Percentiles rank a stretch among this genome's conserved stretches.
phyloP scores from a whole-genome alignment of 228 moss, liverwort and hornwort species.

The Sphagnum magellanicum region DNA sequence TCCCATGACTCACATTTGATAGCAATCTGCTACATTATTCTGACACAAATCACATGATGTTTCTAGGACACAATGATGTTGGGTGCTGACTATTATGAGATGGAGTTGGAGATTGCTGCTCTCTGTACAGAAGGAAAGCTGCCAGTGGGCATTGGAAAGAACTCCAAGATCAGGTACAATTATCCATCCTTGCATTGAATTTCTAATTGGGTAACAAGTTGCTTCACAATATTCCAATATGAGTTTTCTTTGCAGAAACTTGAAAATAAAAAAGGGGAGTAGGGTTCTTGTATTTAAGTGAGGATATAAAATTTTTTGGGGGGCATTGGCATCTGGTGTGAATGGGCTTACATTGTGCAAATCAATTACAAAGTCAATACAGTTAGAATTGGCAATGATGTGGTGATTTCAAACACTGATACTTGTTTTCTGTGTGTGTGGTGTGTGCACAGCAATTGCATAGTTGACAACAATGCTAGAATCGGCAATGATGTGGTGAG shows the following conservation, averaged over 20 bases:
- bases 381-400: slow-evolving; percentile 51
- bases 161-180: slow-evolving; percentile 43
- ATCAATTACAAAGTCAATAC: slow-evolving; percentile 52
- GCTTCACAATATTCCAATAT: too few relatives aligned
- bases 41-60: not conserved
- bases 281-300: too few relatives aligned
- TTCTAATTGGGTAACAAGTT: too few relatives aligned
- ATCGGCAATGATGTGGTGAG: too few relatives aligned
- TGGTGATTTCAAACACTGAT: slow-evolving; percentile 55
- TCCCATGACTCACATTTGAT: too few relatives aligned
- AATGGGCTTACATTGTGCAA: not conserved
- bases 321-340: not conserved
- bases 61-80: slow-evolving; percentile 69
- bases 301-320: too few relatives aligned
- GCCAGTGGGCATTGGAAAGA: slow-evolving; percentile 74
- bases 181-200: too few relatives aligned
- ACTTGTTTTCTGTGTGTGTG: slow-evolving; percentile 9
- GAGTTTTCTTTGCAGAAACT: too few relatives aligned
- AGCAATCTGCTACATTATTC: too few relatives aligned
- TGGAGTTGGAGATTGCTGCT: slow-evolving; percentile 64
- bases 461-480: too few relatives aligned
- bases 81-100: slow-evolving; percentile 87
- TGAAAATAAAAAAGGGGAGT: too few relatives aligned
- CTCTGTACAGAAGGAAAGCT: slow-evolving; percentile 65
- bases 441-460: too few relatives aligned